Percentiles rank a stretch among this genome's conserved stretches.
These are phyloP conservation scores for Pichia sp. DNA, from an alignment of 1,139 yeast species.

Conservation along the genomic window DNA sequence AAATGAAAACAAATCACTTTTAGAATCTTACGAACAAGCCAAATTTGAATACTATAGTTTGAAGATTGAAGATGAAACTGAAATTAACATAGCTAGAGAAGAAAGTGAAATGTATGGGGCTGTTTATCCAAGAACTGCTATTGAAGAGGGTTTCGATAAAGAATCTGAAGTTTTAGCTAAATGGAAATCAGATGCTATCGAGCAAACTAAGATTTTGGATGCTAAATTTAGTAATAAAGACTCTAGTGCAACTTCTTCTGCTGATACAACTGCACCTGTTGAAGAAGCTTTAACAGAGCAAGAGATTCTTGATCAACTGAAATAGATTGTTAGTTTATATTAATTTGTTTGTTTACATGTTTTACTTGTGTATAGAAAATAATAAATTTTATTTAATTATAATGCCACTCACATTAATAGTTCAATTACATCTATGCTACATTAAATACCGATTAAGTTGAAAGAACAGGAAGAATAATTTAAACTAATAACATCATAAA, in stretches of 20 bases:
- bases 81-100: constrained; percentile 68
- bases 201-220: constrained; percentile 44
- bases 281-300: constrained; percentile 22
- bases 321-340: neutral
- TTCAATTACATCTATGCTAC: too few relatives aligned
- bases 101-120: constrained; percentile 86
- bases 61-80: constrained; percentile 79
- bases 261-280: constrained; percentile 14
- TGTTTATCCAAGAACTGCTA: constrained; percentile 52
- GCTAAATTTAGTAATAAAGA: constrained; percentile 28
- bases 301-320: constrained; percentile 18
- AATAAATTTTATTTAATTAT: too few relatives aligned
- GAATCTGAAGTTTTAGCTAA: constrained; percentile 67
- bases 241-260: constrained; percentile 13
- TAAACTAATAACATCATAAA: too few relatives aligned
- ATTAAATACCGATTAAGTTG: too few relatives aligned
- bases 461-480: too few relatives aligned
- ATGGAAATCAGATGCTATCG: constrained; percentile 71
- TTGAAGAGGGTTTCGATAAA: constrained; percentile 61
- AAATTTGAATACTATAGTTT: constrained; percentile 81
- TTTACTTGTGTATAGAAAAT: constrained; percentile 10
- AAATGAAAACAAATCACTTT: constrained; percentile 32
- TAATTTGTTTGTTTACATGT: neutral
- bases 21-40: constrained; percentile 78
- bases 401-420: too few relatives aligned